These are phyloP conservation scores for Saccharomyces paradoxus DNA, from an alignment of 805 yeast genomes.

Conservation along the genomic window DNA sequence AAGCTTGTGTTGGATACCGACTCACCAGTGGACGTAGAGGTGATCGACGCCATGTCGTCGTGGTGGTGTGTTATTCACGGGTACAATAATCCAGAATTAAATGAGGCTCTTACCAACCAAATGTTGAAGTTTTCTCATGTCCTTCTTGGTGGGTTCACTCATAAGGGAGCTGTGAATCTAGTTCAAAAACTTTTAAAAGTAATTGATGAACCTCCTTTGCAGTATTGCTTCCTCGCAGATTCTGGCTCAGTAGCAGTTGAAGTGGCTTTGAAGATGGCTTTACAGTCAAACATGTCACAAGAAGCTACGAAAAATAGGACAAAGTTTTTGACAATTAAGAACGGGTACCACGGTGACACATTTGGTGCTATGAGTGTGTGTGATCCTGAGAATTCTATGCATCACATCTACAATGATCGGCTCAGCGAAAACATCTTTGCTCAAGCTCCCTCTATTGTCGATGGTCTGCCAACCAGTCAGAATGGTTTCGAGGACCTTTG, in stretches of 20 bases:
- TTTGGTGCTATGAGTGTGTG: slow-evolving; percentile 35
- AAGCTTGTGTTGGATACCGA: slow-evolving; percentile 13
- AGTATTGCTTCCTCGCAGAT: slow-evolving; percentile 20
- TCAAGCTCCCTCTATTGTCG: slow-evolving; percentile 18
- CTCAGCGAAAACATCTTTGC: slow-evolving; percentile 26
- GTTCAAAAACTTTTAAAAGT: slow-evolving; percentile 27
- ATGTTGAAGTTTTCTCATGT: slow-evolving; percentile 25
- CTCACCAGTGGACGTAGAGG: slow-evolving; percentile 5
- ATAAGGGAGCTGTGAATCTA: slow-evolving; percentile 24
- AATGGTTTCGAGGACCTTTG: slow-evolving; percentile 8
- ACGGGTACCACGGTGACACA: slow-evolving; percentile 35
- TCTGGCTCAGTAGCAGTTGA: slow-evolving; percentile 33
- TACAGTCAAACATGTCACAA: slow-evolving; percentile 24
- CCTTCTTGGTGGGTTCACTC: slow-evolving; percentile 27
- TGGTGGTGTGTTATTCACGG: slow-evolving; percentile 32
- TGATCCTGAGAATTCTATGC: slow-evolving; percentile 30
- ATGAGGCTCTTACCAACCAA: slow-evolving; percentile 29
- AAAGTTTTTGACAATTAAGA: slow-evolving; percentile 28
- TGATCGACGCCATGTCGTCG: slow-evolving; percentile 29
- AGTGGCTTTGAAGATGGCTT: slow-evolving; percentile 33
- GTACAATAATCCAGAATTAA: slow-evolving; percentile 21
- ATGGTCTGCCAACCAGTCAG: slow-evolving; percentile 11
- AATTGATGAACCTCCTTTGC: slow-evolving; percentile 20
- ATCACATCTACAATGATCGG: slow-evolving; percentile 26
- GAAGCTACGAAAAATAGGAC: slow-evolving; percentile 16